Evolutionary conservation across 2,329 filamentous ascomycete species (phyloP).

Genomic region (Epichloe bromicola): DNA sequence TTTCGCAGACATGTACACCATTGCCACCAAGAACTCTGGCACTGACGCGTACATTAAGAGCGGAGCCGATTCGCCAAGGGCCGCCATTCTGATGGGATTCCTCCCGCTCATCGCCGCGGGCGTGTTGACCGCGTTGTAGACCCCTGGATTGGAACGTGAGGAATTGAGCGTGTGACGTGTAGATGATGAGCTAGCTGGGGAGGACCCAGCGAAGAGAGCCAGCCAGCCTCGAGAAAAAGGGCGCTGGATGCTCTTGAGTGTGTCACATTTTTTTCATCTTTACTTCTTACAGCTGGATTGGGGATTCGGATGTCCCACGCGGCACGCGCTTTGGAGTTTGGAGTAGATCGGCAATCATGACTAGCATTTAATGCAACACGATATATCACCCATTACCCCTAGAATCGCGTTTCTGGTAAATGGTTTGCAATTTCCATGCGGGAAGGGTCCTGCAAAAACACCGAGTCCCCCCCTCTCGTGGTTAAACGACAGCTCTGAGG

Average conservation of each 20-base stretch:
- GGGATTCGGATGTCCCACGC: neutral
- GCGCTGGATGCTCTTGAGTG: neutral
- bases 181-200: conserved; percentile 1
- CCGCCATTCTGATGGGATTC: conserved; percentile 24
- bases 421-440: too few species aligned
- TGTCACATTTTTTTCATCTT: neutral
- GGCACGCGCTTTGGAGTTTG: neutral
- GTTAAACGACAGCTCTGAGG: neutral
- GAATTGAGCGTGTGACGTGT: neutral
- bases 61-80: conserved; percentile 12
- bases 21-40: conserved; percentile 35
- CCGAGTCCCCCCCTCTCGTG: too few species aligned
- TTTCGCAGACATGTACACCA: conserved; percentile 66
- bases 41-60: conserved; percentile 19
- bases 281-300: neutral
- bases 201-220: neutral
- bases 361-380: neutral
- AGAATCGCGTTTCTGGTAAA: neutral
- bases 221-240: neutral
- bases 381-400: neutral
- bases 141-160: neutral
- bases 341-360: neutral
- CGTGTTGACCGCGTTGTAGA: conserved; percentile 26
- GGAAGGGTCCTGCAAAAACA: too few species aligned
- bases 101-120: conserved; percentile 27